Evolutionary conservation across 2,329 filamentous ascomycete genomes (phyloP).

Genomic region (Aspergillus ochraceus): DNA sequence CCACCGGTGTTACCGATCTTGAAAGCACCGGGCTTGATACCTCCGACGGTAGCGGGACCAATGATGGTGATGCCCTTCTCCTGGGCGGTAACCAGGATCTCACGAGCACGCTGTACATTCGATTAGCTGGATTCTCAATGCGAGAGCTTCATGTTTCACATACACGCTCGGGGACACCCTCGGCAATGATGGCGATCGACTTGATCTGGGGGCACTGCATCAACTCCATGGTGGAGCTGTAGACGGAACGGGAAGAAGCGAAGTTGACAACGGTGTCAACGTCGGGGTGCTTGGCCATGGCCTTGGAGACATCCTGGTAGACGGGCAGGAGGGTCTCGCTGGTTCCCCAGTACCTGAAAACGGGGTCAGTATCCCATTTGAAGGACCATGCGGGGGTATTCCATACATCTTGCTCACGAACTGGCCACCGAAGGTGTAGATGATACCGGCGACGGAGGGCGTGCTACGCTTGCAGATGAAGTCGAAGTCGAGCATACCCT

Average conservation of each 20-base stretch:
- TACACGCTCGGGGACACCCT: constrained; percentile 97
- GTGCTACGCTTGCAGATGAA: constrained; percentile 99
- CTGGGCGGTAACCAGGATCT: constrained; percentile 93
- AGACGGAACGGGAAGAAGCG: constrained; percentile 96
- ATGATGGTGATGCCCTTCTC: constrained; percentile 99
- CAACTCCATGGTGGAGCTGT: constrained; percentile 96
- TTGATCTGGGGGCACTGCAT: constrained; percentile 97
- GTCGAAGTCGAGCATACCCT: constrained; percentile 98
- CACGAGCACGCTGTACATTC: constrained; percentile 76
- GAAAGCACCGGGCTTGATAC: constrained; percentile 98
- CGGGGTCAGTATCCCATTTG: constrained; percentile 6
- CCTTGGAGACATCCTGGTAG: constrained; percentile 92
- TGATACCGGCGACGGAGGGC: constrained; percentile 96
- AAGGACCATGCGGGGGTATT: background rate
- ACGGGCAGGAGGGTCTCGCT: constrained; percentile 98
- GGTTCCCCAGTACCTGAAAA: constrained; percentile 86
- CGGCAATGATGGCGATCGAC: constrained; percentile 98
- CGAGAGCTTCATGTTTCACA: constrained; percentile 23
- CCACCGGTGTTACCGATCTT: constrained; percentile 99
- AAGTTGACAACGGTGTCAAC: constrained; percentile 99
- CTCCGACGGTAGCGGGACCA: constrained; percentile 95
- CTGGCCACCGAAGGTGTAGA: constrained; percentile 99
- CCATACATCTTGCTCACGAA: constrained; percentile 98
- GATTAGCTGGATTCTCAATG: constrained; percentile 6
- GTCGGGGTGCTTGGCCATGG: constrained; percentile 92